phyloP scores from a whole-genome alignment of 805 yeast species.

The Pichia cephalocereana region DNA sequence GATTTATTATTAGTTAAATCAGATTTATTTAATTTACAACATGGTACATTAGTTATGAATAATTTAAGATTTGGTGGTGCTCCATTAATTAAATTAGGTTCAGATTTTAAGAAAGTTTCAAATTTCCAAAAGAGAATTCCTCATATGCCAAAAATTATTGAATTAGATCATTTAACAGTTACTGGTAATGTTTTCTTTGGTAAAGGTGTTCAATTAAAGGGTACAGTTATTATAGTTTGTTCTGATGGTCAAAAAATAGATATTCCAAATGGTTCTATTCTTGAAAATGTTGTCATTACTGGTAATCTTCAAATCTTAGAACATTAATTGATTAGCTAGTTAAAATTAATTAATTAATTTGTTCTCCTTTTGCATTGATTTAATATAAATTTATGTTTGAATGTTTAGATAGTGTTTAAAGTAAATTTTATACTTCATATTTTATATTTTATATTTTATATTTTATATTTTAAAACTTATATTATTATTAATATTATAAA shows the following conservation, averaged over 20 bases:
- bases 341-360: neutral
- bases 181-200: slow-evolving; percentile 95
- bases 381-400: too few species aligned
- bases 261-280: slow-evolving; percentile 90
- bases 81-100: slow-evolving; percentile 92
- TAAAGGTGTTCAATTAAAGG: slow-evolving; percentile 82
- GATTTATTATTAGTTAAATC: slow-evolving; percentile 92
- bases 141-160: slow-evolving; percentile 93
- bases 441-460: neutral
- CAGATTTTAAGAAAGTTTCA: slow-evolving; percentile 91
- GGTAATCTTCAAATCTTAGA: slow-evolving; percentile 93
- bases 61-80: slow-evolving; percentile 83
- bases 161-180: slow-evolving; percentile 93
- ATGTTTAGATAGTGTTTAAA: too few species aligned
- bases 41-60: slow-evolving; percentile 81
- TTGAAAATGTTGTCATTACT: slow-evolving; percentile 95
- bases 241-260: slow-evolving; percentile 95
- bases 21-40: slow-evolving; percentile 82
- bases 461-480: neutral
- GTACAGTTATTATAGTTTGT: slow-evolving; percentile 95
- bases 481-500: neutral
- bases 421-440: too few species aligned
- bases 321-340: slow-evolving; percentile 31
- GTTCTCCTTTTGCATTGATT: too few species aligned
- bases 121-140: slow-evolving; percentile 85